phyloP scores from a whole-genome alignment of 345 rosid species.

The Ceriops decandra region DNA sequence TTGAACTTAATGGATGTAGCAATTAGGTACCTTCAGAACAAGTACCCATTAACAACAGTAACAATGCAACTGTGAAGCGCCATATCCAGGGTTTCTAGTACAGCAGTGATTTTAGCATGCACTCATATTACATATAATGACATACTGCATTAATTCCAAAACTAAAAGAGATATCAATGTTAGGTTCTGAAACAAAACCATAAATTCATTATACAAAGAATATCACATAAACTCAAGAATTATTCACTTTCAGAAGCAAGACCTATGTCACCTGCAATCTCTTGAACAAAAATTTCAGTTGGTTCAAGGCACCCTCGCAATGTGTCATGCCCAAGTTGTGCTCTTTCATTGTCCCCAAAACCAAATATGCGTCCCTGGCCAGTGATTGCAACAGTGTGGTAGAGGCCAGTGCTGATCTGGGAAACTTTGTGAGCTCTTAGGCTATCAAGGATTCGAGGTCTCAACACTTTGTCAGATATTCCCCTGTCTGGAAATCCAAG shows the following conservation, averaged over 20 bases:
- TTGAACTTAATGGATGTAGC: no score
- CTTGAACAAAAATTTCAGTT: conserved; percentile 69
- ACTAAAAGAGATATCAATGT: no score
- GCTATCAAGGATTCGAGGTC: conserved; percentile 65
- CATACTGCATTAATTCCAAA: no score
- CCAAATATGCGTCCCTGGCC: conserved; percentile 66
- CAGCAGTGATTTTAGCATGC: no score
- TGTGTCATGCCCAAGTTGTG: conserved; percentile 84
- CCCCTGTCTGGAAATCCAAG: conserved; percentile 85
- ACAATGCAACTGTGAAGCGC: no score
- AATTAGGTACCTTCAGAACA: no score
- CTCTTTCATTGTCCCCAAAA: conserved; percentile 89
- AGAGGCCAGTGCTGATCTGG: conserved; percentile 85
- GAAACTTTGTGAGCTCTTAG: conserved; percentile 63
- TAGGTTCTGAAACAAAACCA: no score
- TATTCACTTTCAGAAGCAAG: conserved; percentile 15
- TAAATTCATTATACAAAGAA: no score
- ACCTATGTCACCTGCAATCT: conserved; percentile 21
- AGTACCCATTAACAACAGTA: no score
- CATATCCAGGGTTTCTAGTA: no score
- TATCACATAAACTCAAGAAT: not conserved
- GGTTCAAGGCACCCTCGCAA: conserved; percentile 73
- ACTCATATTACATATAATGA: no score
- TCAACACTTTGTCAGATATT: conserved; percentile 63
- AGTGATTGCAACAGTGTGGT: conserved; percentile 83